Base-by-base conservation (phyloP, 306 rosid genomes). In the Cucurbita maxima region DNA sequence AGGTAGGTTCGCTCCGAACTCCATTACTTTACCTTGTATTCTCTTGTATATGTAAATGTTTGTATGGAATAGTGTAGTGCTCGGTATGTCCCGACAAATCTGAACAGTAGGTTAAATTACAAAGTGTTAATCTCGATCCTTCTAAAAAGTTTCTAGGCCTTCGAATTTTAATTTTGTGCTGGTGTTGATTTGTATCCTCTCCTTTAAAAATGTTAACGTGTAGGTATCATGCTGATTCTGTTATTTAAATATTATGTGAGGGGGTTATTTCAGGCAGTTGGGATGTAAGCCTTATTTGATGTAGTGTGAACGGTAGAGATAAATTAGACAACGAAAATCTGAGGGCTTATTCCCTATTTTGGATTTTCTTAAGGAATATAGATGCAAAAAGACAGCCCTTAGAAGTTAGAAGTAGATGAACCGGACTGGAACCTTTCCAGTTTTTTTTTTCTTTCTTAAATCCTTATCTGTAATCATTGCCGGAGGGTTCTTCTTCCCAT, bases 1-100 rank as follows among this genome's bases (percentile, higher is more conserved):
- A 94, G 98, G 98, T 94, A 30, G 36, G 36, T 41, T 18, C 81
- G 62, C 53, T 76, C 78, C 6, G 16, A 72, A 51, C 58, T 77
- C 18, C 30, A 7, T 44, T 43, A 41, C 72, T 50, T 4, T 1
- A 50, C 54, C 54, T 30, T 18, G 14, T 50, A 50, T 50, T 14
- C n/a, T 50, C 14, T 50, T 14, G 5, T 14, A 4, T 50, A 4
- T 50, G 54, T 50, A 50, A 50, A 50, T 50, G 54, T 50, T 50
- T 48, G 53, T 48, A n/a, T 44, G 48, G 11, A 44, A 44, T 44
- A 44, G 34, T 44, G 3, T 47, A 5, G 3, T 51, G 55, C 3
- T 51, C 18, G 2, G 18, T 51, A 8, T 48, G 53, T 48, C 55
- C 8, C 5, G 55, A 51, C 8, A 51, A 51, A 14, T 51, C 15